A percentile compares a stretch with the other conserved stretches of the same genome.
These are phyloP conservation scores for Brassica nigra DNA, from an alignment of 345 rosid species.

Conservation along the genomic window DNA sequence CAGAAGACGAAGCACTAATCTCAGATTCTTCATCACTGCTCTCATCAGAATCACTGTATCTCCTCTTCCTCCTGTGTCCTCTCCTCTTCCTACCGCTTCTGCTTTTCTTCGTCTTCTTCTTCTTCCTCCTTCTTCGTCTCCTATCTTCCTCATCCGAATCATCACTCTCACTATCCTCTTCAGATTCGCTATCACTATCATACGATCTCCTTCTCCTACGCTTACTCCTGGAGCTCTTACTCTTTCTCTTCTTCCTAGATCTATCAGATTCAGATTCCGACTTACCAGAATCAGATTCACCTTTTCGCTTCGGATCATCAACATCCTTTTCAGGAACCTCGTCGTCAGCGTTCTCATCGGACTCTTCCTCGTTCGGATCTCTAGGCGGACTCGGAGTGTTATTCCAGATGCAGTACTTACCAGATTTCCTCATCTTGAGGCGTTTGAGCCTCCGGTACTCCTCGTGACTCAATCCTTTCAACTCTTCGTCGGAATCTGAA, in stretches of 20 bases:
- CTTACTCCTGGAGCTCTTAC: slow-evolving; percentile 41
- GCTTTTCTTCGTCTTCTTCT: slow-evolving; percentile 37
- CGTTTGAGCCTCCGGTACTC: slow-evolving; percentile 85
- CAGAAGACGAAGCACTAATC: slow-evolving; percentile 34
- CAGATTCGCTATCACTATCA: slow-evolving; percentile 48
- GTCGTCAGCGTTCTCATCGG: slow-evolving; percentile 54
- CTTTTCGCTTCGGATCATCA: slow-evolving; percentile 40
- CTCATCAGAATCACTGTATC: slow-evolving; percentile 49
- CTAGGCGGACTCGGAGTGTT: slow-evolving; percentile 84
- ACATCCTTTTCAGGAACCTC: slow-evolving; percentile 51
- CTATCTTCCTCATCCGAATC: slow-evolving; percentile 49
- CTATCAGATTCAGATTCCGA: slow-evolving; percentile 53
- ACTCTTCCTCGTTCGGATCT: slow-evolving; percentile 47
- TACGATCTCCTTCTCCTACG: slow-evolving; percentile 30
- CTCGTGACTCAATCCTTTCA: slow-evolving; percentile 73
- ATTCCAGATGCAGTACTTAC: slow-evolving; percentile 64
- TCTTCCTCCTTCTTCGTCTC: slow-evolving; percentile 45
- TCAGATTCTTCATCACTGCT: slow-evolving; percentile 40
- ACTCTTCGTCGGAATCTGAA: slow-evolving; percentile 87
- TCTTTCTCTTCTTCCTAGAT: slow-evolving; percentile 48
- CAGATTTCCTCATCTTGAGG: slow-evolving; percentile 77
- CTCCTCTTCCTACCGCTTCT: slow-evolving; percentile 44
- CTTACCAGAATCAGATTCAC: slow-evolving; percentile 47
- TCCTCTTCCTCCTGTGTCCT: slow-evolving; percentile 38
- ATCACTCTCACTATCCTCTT: slow-evolving; percentile 47